phyloP scores from a whole-genome alignment of 257 asterid species.

The Gardenia jasminoides region DNA sequence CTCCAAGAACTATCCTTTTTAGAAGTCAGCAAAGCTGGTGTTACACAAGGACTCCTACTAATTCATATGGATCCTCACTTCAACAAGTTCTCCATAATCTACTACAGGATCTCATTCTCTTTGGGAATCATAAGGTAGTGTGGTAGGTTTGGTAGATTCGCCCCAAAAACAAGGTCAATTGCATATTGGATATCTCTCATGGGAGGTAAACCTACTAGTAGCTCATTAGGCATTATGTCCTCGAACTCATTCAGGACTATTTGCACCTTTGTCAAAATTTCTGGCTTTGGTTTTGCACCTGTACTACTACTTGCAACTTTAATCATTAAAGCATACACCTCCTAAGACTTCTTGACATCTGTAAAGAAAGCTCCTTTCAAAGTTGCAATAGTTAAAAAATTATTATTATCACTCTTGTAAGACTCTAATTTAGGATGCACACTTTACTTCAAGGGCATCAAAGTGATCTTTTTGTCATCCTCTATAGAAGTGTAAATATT shows the following conservation, averaged over 20 bases:
- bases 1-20: neutral
- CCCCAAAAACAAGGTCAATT: neutral
- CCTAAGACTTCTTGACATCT: too few relatives aligned
- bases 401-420: too few relatives aligned
- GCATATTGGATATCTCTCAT: neutral
- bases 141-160: neutral
- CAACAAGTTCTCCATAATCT: neutral
- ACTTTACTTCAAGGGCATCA: too few relatives aligned
- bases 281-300: too few relatives aligned
- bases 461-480: too few relatives aligned
- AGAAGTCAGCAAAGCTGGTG: neutral
- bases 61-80: neutral
- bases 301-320: too few relatives aligned
- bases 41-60: neutral
- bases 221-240: neutral
- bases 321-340: too few relatives aligned
- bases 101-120: neutral
- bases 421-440: too few relatives aligned
- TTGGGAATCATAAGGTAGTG: neutral
- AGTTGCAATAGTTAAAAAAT: too few relatives aligned
- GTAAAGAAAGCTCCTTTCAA: too few relatives aligned
- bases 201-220: neutral
- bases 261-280: too few relatives aligned
- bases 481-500: too few relatives aligned
- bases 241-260: neutral